A percentile compares a stretch with the other conserved stretches of the same genome.
phyloP scores from a whole-genome alignment of 2,329 filamentous ascomycete species.

The Grosmannia serpens region DNA sequence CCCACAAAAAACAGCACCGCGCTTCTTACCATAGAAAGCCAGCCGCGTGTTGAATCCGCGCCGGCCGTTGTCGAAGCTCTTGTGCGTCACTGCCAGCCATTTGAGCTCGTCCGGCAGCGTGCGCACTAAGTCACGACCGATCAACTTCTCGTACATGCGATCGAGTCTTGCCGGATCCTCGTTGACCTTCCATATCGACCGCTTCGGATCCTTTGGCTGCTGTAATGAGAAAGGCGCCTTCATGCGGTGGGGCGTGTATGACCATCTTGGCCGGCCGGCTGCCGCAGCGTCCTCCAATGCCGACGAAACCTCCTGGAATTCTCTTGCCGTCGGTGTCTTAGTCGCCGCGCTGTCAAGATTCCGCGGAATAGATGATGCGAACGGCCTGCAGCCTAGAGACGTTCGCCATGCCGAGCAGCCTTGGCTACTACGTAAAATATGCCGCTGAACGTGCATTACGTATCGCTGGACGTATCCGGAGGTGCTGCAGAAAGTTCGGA shows the following conservation, averaged over 20 bases:
- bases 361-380: neutral
- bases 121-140: conserved; percentile 61
- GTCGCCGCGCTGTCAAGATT: neutral
- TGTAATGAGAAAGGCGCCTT: conserved; percentile 57
- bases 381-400: neutral
- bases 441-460: neutral
- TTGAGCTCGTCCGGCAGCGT: conserved; percentile 83
- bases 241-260: conserved; percentile 56
- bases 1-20: neutral
- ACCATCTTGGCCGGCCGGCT: conserved; percentile 47
- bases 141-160: conserved; percentile 61
- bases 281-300: neutral
- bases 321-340: neutral
- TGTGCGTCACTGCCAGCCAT: conserved; percentile 94
- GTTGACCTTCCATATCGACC: conserved; percentile 58
- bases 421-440: neutral
- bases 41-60: conserved; percentile 90
- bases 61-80: conserved; percentile 92
- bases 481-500: neutral
- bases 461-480: neutral
- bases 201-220: conserved; percentile 40
- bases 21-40: conserved; percentile 64
- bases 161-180: conserved; percentile 63
- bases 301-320: neutral
- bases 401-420: neutral